These are phyloP conservation scores for Termitomyces sp. DNA, from an alignment of 1,284 basidiomycete genomes.

Conservation along the genomic window DNA sequence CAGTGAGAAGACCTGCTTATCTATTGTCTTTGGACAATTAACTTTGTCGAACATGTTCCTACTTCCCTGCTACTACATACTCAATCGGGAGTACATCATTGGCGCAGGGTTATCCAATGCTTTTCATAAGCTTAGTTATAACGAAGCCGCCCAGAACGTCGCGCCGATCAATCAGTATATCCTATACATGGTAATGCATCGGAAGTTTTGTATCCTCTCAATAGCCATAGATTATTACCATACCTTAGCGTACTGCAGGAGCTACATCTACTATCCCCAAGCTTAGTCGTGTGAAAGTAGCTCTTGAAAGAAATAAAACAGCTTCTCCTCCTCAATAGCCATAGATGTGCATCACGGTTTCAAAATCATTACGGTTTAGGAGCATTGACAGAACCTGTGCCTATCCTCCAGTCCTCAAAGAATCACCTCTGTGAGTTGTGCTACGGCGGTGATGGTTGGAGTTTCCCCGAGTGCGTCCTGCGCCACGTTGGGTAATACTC, in stretches of 20 bases:
- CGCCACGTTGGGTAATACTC: slow-evolving; percentile 7
- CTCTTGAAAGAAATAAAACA: too few relatives aligned
- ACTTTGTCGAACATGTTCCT: slow-evolving; percentile 1
- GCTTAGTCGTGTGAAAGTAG: too few relatives aligned
- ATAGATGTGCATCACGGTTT: slow-evolving; percentile 14
- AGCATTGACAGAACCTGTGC: slow-evolving; percentile 9
- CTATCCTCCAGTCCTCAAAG: not conserved
- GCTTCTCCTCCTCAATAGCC: not conserved
- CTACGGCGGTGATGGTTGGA: slow-evolving; percentile 1
- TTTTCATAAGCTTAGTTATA: not conserved
- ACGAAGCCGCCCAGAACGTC: not conserved
- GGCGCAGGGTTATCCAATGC: not conserved
- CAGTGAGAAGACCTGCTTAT: slow-evolving; percentile 20
- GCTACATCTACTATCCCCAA: too few relatives aligned
- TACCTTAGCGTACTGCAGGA: too few relatives aligned
- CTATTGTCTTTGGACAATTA: slow-evolving; percentile 22
- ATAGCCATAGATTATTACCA: not conserved
- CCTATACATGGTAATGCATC: slow-evolving; percentile 7
- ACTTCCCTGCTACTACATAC: not conserved
- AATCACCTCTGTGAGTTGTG: slow-evolving; percentile 6
- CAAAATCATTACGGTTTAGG: slow-evolving; percentile 15
- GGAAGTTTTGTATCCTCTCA: not conserved
- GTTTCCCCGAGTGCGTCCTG: slow-evolving; percentile 1
- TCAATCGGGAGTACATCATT: not conserved
- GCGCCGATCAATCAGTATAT: slow-evolving; percentile 5